Percentiles rank a stretch among this genome's conserved stretches.
Conservation (phyloP, 2,329 filamentous ascomycete species). For the Ilyonectria robusta region DNA sequence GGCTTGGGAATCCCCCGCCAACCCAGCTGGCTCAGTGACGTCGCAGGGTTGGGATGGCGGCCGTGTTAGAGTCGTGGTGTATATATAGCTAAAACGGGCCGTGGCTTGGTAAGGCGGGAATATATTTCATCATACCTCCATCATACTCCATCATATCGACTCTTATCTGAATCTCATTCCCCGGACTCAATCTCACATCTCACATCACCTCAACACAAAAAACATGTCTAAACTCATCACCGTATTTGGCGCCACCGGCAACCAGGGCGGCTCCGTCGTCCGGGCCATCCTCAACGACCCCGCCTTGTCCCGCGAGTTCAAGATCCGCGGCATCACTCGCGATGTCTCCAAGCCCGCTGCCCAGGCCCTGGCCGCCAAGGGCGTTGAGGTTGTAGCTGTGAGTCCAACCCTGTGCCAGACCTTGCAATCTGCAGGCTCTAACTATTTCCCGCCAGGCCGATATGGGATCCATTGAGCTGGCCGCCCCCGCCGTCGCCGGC, state of each 20-base stretch:
- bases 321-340: conserved; percentile 64
- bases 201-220: background rate
- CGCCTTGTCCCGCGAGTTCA: conserved; percentile 59
- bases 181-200: conserved; percentile 1
- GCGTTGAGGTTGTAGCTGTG: conserved; percentile 60
- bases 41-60: background rate
- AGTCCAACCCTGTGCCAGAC: background rate
- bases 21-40: conserved; percentile 18
- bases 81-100: background rate
- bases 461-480: conserved; percentile 54
- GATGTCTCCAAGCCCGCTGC: conserved; percentile 58
- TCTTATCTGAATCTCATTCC: background rate
- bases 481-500: conserved; percentile 56
- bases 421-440: background rate
- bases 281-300: conserved; percentile 61
- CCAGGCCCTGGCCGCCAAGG: conserved; percentile 54
- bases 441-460: conserved; percentile 53
- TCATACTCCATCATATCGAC: conserved; percentile 1
- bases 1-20: conserved; percentile 14
- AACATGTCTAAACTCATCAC: conserved; percentile 57
- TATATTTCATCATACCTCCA: background rate
- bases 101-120: background rate
- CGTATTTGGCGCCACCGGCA: conserved; percentile 65
- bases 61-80: no score
- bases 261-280: conserved; percentile 65